phyloP scores from a whole-genome alignment of 2,329 filamentous ascomycete genomes.

The Aspergillus jensenii region DNA sequence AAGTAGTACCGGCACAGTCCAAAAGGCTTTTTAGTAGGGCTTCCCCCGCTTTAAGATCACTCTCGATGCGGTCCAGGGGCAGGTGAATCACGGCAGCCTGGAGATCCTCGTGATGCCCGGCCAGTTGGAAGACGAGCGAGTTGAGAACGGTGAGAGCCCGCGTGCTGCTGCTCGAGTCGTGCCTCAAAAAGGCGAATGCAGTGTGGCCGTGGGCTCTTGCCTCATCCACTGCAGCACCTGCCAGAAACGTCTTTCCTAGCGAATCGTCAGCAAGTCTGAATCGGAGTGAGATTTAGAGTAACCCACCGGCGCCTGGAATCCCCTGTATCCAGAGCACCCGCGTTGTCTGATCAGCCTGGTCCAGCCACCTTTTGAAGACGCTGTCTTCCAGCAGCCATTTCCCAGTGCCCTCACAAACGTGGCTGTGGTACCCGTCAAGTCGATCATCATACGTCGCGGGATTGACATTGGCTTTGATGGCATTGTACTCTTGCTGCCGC shows the following conservation, averaged over 20 bases:
- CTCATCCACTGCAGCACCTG: constrained; percentile 14
- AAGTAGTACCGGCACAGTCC: constrained; percentile 19
- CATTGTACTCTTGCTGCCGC: not conserved
- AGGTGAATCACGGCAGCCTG: constrained; percentile 16
- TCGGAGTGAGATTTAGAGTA: not conserved
- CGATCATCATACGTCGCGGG: constrained; percentile 2
- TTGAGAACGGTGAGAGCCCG: constrained; percentile 19
- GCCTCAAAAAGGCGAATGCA: constrained; percentile 7
- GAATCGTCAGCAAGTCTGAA: not conserved
- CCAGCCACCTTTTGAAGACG: constrained; percentile 2
- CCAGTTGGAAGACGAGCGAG: constrained; percentile 27
- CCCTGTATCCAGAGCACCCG: constrained; percentile 21
- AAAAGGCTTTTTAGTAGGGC: constrained; percentile 19
- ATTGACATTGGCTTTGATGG: not conserved
- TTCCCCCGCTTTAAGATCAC: constrained; percentile 18
- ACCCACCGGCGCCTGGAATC: constrained; percentile 21
- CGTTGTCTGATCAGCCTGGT: not conserved
- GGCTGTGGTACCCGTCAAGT: constrained; percentile 1
- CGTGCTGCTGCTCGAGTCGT: constrained; percentile 11
- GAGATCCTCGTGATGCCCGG: constrained; percentile 18
- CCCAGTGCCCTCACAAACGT: not conserved
- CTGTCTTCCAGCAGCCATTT: constrained; percentile 10
- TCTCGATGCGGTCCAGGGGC: constrained; percentile 5
- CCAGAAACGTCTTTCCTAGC: constrained; percentile 18
- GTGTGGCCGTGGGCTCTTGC: not conserved